Evolutionary conservation across 495 filamentous ascomycete genomes (phyloP).

Genomic region (Clavariopsis aquatica): DNA sequence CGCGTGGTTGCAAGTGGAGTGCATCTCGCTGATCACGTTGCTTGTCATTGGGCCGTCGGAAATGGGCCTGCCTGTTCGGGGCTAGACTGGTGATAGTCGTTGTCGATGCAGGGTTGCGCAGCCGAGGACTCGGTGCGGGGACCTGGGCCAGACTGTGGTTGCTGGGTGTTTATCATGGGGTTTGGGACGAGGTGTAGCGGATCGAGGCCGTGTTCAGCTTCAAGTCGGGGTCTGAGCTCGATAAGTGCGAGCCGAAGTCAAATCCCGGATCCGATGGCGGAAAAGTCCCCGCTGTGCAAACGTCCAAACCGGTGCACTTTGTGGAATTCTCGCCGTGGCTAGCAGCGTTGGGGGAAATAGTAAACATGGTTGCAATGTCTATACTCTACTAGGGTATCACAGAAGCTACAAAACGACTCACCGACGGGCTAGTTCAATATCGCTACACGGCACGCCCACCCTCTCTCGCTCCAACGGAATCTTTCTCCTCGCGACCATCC

Average conservation of each 20-base stretch:
- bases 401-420: neutral
- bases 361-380: no score
- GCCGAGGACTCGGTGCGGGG: neutral
- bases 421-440: no score
- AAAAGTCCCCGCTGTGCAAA: no score
- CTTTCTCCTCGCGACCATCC: neutral
- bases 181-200: neutral
- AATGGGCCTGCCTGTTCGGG: slow-evolving; percentile 16
- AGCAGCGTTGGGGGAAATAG: no score
- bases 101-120: neutral
- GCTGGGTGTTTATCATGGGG: no score
- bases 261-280: no score
- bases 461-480: neutral
- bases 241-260: neutral
- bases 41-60: slow-evolving; percentile 1
- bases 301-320: no score
- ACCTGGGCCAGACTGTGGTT: no score
- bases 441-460: neutral
- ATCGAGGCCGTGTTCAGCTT: neutral
- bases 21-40: neutral
- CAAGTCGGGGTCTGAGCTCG: no score
- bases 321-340: no score
- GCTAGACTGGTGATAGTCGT: slow-evolving; percentile 14
- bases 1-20: slow-evolving; percentile 5
- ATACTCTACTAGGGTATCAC: neutral